Conservation (phyloP, 2,329 filamentous ascomycete species). For the Ustilaginoidea virens region DNA sequence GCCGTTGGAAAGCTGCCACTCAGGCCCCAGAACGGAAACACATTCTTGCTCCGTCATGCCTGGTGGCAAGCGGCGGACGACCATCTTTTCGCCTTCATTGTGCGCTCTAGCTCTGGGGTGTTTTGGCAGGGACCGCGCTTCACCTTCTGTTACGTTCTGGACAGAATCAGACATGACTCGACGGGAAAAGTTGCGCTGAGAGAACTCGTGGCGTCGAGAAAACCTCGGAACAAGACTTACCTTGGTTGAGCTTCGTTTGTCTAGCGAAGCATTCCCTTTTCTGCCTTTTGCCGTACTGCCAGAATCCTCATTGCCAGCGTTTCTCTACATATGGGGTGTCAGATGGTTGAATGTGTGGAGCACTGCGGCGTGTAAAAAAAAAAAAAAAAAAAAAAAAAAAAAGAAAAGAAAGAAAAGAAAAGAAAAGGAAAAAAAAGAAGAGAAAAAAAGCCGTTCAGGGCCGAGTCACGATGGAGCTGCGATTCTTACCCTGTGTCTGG, state of each 20-base stretch:
- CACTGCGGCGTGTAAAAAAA: no score
- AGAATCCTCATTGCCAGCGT: slow-evolving; percentile 10
- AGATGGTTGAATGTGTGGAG: no score
- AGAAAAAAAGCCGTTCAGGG: neutral
- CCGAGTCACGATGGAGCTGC: neutral
- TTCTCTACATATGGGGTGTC: slow-evolving; percentile 8
- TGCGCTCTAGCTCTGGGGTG: slow-evolving; percentile 16
- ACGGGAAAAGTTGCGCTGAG: no score
- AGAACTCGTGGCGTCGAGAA: no score
- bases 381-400: no score
- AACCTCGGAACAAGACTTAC: slow-evolving; percentile 10
- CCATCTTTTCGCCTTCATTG: slow-evolving; percentile 57
- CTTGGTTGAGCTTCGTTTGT: slow-evolving; percentile 14
- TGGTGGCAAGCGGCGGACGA: slow-evolving; percentile 73
- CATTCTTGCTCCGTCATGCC: slow-evolving; percentile 73
- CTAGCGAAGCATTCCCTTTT: slow-evolving; percentile 11
- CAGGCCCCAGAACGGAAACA: slow-evolving; percentile 51
- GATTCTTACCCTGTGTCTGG: slow-evolving; percentile 9
- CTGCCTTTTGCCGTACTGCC: slow-evolving; percentile 9
- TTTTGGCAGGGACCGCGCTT: slow-evolving; percentile 10
- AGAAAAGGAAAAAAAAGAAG: no score
- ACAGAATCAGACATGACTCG: neutral
- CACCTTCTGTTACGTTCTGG: slow-evolving; percentile 12
- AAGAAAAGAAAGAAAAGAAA: no score
- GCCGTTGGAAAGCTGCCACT: slow-evolving; percentile 69